Base-by-base conservation (phyloP, 2,329 filamentous ascomycete species). In the Geosmithia putterillii region DNA sequence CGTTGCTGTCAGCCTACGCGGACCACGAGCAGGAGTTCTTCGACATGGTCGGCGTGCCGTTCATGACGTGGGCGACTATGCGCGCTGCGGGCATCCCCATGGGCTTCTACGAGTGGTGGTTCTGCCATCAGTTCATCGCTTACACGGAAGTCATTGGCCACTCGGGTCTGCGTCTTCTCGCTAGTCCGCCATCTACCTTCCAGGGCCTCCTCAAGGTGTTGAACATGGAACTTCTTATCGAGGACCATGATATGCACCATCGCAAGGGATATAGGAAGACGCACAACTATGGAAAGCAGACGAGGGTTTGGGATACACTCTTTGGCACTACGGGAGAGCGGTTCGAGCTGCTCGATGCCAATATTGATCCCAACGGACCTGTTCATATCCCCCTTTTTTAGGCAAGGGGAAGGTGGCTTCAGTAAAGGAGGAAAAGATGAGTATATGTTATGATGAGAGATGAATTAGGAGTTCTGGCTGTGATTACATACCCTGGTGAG, bases 71-170 rank as follows among this genome's bases (percentile, higher is more conserved):
- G 47, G 52, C 52, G 34, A 61, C 54, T 1, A 44, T 67, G 32
- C 61, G 57, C 43, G 9, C 44, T 2, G 14, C 54, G 37, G 63
- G 64, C 0, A 41, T 67, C 6, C 64, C 64, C 0, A 62, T 69
- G 60, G 64, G 62, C 2, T 69, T 70, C 48, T 67, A 68, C 42
- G 64, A 67, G 38, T 66, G 61, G 63, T 69, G 64, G 64, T 48
- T 69, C 17, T 69, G 65, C 48, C 60, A 67, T 41, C 55, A 64
- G 42, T 69, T 65, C 41, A 53, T 69, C 28, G 54, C 64, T 14
- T 69, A 59, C 49, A 50, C 61, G 9, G 64, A 67, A 44, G 43
- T 65, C 4, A 50, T 53, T 22, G 63, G 64, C 3, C 64, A 67
- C 40, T 61, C 56, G 20, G 63, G 64, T 1, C 45, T 68, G 14